These are phyloP conservation scores for Bretschneidera sinensis DNA, from an alignment of 345 rosid species.

Conservation along the genomic window DNA sequence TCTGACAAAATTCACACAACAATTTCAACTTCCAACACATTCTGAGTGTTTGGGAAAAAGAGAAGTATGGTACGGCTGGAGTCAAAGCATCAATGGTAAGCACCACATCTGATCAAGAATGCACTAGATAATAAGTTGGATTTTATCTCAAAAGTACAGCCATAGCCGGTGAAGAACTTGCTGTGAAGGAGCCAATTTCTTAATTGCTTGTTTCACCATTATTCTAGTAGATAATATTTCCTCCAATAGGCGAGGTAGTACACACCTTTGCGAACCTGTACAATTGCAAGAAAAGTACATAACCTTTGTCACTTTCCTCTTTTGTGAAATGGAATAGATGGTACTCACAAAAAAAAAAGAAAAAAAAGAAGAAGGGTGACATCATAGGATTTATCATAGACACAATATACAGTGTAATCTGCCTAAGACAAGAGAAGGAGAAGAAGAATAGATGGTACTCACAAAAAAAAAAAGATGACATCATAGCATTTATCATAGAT, in stretches of 20 bases:
- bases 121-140: too few relatives aligned
- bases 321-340: too few relatives aligned
- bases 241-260: constrained; percentile 80
- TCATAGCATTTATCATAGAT: too few relatives aligned
- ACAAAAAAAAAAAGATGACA: too few relatives aligned
- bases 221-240: constrained; percentile 93
- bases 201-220: constrained; percentile 92
- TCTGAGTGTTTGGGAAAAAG: neutral
- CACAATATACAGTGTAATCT: neutral
- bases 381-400: neutral
- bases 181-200: constrained; percentile 71
- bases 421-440: neutral
- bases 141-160: neutral
- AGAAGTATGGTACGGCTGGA: too few relatives aligned
- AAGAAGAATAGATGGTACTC: too few relatives aligned
- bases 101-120: constrained; percentile 11
- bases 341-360: too few relatives aligned
- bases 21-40: neutral
- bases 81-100: neutral
- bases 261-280: constrained; percentile 73
- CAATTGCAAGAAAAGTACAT: constrained; percentile 5
- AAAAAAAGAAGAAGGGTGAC: too few relatives aligned
- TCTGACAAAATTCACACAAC: neutral
- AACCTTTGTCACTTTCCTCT: neutral
- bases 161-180: constrained; percentile 84